Conservation (phyloP, 2,329 filamentous ascomycete genomes). For the Colletotrichum lupini region DNA sequence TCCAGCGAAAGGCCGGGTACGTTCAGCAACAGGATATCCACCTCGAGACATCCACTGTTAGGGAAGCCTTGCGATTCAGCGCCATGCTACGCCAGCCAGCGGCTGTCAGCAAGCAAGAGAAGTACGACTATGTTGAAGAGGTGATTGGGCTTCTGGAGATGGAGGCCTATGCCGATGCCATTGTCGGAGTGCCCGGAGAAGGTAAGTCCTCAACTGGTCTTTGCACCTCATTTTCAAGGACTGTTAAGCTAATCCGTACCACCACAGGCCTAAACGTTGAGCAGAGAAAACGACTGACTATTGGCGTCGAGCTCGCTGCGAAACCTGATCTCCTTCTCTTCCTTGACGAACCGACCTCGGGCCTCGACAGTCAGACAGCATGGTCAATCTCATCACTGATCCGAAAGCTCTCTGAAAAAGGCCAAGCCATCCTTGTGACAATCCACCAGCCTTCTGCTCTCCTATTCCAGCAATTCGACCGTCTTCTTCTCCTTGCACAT, state of each 20-base stretch:
- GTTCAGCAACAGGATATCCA: conserved; percentile 71
- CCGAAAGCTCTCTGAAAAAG: conserved; percentile 67
- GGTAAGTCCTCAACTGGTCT: conserved; percentile 16
- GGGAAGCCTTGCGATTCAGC: conserved; percentile 74
- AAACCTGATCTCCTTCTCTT: conserved; percentile 79
- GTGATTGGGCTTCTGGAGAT: conserved; percentile 49
- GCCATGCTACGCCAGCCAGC: conserved; percentile 75
- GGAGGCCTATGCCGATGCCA: conserved; percentile 75
- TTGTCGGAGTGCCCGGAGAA: conserved; percentile 76
- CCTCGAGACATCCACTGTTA: conserved; percentile 51
- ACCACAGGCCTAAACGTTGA: conserved; percentile 51
- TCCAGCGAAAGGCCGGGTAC: conserved; percentile 76
- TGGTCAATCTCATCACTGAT: conserved; percentile 79
- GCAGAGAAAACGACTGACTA: conserved; percentile 70
- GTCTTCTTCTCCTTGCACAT: conserved; percentile 64
- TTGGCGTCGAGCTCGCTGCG: conserved; percentile 80
- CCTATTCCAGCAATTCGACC: conserved; percentile 63
- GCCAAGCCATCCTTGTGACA: conserved; percentile 61
- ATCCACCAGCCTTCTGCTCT: conserved; percentile 61
- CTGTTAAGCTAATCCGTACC: conserved; percentile 37
- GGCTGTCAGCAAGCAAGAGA: conserved; percentile 52
- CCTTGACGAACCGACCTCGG: conserved; percentile 81
- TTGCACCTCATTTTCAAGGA: not conserved
- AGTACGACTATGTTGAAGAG: conserved; percentile 42
- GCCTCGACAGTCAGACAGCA: conserved; percentile 79